Conservation (phyloP, 2,329 filamentous ascomycete species). For the Plenodomus biglobosus region DNA sequence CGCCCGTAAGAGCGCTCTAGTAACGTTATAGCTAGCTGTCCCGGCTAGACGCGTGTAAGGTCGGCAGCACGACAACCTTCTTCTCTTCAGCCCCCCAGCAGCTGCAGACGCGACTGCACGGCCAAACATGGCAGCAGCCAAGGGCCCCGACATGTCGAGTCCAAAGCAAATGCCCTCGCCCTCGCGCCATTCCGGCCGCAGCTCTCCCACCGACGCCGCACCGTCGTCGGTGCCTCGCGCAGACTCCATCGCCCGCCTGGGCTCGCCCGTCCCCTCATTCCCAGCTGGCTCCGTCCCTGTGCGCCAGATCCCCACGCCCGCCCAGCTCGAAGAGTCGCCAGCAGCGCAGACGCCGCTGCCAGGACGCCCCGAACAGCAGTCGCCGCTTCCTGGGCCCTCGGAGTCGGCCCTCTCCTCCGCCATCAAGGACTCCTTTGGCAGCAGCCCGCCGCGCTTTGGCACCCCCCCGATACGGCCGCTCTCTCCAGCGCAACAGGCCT, state of each 20-base stretch:
- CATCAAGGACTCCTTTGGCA: slow-evolving; percentile 72
- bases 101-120: too few species aligned
- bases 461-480: slow-evolving; percentile 56
- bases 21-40: too few species aligned
- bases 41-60: too few species aligned
- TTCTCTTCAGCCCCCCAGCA: too few species aligned
- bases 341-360: slow-evolving; percentile 63
- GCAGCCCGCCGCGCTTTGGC: slow-evolving; percentile 69
- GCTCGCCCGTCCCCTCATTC: slow-evolving; percentile 56
- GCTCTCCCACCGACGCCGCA: slow-evolving; percentile 33
- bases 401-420: slow-evolving; percentile 86
- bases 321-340: slow-evolving; percentile 48
- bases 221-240: slow-evolving; percentile 53
- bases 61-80: too few species aligned
- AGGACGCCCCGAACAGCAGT: slow-evolving; percentile 57
- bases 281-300: slow-evolving; percentile 50
- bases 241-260: slow-evolving; percentile 57
- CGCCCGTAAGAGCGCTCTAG: too few species aligned
- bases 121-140: slow-evolving; percentile 32
- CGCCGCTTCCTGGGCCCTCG: slow-evolving; percentile 72
- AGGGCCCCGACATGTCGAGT: slow-evolving; percentile 21
- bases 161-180: slow-evolving; percentile 35
- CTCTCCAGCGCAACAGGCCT: slow-evolving; percentile 55
- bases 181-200: slow-evolving; percentile 26
- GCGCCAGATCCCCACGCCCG: slow-evolving; percentile 54